Percentiles rank a stretch among this genome's conserved stretches.
Evolutionary conservation across 352 stramenopile species (phyloP).

Genomic region (Pythium plurisporium): DNA sequence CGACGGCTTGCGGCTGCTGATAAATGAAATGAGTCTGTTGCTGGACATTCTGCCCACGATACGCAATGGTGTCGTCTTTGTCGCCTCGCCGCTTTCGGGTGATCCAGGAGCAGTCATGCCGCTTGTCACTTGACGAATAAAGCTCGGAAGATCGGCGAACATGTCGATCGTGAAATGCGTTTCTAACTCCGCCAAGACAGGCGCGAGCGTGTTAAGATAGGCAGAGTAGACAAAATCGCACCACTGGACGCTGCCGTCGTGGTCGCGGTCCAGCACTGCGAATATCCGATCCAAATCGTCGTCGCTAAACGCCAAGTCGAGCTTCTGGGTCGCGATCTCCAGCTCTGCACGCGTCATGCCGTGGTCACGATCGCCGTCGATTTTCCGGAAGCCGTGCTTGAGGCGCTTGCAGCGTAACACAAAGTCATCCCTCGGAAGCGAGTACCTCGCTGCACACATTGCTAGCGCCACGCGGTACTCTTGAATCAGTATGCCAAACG

Average conservation of each 20-base stretch:
- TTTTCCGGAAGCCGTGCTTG: conserved; percentile 41
- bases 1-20: neutral
- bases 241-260: conserved; percentile 36
- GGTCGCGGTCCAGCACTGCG: conserved; percentile 32
- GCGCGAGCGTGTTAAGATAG: conserved; percentile 28
- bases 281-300: conserved; percentile 29
- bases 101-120: neutral
- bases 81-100: neutral
- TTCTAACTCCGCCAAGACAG: neutral
- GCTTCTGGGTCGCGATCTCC: conserved; percentile 54
- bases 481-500: neutral
- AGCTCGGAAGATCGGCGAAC: conserved; percentile 37
- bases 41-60: neutral
- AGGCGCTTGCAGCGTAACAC: conserved; percentile 34
- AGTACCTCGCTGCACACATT: conserved; percentile 1
- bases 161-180: conserved; percentile 38
- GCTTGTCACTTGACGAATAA: conserved; percentile 20
- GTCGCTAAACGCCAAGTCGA: conserved; percentile 31
- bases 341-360: conserved; percentile 35
- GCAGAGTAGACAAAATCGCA: conserved; percentile 39
- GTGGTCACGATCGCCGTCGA: conserved; percentile 32
- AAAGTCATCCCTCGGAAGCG: conserved; percentile 28
- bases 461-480: conserved; percentile 17
- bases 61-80: neutral
- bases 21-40: neutral